Percentiles rank a stretch among this genome's conserved stretches.
These are phyloP conservation scores for Stentor roeselii DNA, from an alignment of 73 alveolate genomes.

Conservation along the genomic window DNA sequence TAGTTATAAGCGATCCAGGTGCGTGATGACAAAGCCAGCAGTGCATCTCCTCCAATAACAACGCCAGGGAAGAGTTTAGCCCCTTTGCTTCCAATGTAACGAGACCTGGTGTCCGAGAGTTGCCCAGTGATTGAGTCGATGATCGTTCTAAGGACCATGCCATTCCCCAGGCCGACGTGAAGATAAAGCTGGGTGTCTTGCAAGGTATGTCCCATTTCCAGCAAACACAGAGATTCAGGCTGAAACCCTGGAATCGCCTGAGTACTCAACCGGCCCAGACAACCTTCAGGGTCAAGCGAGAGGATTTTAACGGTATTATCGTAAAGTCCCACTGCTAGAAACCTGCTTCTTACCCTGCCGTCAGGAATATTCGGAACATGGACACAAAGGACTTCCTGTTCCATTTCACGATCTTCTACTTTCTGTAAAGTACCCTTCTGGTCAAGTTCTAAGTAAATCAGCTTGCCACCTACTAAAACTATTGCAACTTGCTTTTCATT, in stretches of 20 bases:
- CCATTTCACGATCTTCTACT: slow-evolving; percentile 83
- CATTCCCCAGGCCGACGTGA: slow-evolving; percentile 94
- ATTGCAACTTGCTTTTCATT: slow-evolving; percentile 91
- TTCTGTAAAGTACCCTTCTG: slow-evolving; percentile 65
- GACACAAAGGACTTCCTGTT: slow-evolving; percentile 79
- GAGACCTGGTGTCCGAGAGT: slow-evolving; percentile 87
- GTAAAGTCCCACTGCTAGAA: slow-evolving; percentile 89
- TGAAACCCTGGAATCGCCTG: slow-evolving; percentile 80
- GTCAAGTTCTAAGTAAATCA: slow-evolving; percentile 97
- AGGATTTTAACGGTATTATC: slow-evolving; percentile 96
- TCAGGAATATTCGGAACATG: slow-evolving; percentile 93
- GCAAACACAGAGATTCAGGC: slow-evolving; percentile 84
- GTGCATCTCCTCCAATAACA: slow-evolving; percentile 59
- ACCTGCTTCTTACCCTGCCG: slow-evolving; percentile 87
- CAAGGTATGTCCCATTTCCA: slow-evolving; percentile 71
- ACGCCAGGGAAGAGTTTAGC: slow-evolving; percentile 62
- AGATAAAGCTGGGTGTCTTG: slow-evolving; percentile 46
- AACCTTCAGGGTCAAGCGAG: slow-evolving; percentile 97
- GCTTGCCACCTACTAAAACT: slow-evolving; percentile 94
- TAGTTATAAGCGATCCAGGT: slow-evolving; percentile 91
- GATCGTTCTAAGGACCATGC: slow-evolving; percentile 89
- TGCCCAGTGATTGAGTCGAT: slow-evolving; percentile 96
- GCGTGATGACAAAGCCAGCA: slow-evolving; percentile 83
- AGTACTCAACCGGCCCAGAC: slow-evolving; percentile 80
- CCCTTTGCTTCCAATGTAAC: slow-evolving; percentile 83